Evolutionary conservation across 2,329 filamentous ascomycete species (phyloP).

Genomic region (Colletotrichum gigasporum): DNA sequence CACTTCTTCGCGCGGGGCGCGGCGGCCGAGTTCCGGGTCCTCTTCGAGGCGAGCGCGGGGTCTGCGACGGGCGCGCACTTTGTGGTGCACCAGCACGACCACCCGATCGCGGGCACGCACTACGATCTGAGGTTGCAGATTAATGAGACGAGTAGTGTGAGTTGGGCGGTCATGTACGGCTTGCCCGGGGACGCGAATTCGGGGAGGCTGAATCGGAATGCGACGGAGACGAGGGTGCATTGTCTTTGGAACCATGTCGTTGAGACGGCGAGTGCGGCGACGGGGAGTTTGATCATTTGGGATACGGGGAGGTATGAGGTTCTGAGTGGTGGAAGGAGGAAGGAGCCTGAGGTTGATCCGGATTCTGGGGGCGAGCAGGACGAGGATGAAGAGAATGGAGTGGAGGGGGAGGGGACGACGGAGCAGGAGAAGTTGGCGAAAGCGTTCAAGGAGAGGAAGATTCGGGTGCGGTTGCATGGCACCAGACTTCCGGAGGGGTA

Average conservation of each 20-base stretch:
- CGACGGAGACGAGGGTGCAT: constrained; percentile 70
- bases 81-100: constrained; percentile 78
- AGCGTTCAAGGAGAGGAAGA: constrained; percentile 65
- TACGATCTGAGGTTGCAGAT: constrained; percentile 78
- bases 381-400: constrained; percentile 35
- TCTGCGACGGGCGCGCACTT: constrained; percentile 61
- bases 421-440: constrained; percentile 58
- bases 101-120: constrained; percentile 73
- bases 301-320: constrained; percentile 68
- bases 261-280: constrained; percentile 63
- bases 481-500: constrained; percentile 62
- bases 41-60: constrained; percentile 47
- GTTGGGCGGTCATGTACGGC: constrained; percentile 73
- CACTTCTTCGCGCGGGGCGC: constrained; percentile 49
- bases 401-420: constrained; percentile 34
- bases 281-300: constrained; percentile 70
- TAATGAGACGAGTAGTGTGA: constrained; percentile 71
- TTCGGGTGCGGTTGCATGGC: constrained; percentile 64
- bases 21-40: constrained; percentile 40
- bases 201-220: constrained; percentile 63
- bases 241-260: constrained; percentile 71
- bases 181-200: constrained; percentile 67
- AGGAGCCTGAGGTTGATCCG: constrained; percentile 41
- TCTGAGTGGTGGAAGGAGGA: constrained; percentile 52
- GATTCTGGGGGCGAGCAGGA: constrained; percentile 34